Percentiles rank a stretch among this genome's conserved stretches.
phyloP scores from a whole-genome alignment of 345 rosid genomes.

The Aquilaria sinensis region DNA sequence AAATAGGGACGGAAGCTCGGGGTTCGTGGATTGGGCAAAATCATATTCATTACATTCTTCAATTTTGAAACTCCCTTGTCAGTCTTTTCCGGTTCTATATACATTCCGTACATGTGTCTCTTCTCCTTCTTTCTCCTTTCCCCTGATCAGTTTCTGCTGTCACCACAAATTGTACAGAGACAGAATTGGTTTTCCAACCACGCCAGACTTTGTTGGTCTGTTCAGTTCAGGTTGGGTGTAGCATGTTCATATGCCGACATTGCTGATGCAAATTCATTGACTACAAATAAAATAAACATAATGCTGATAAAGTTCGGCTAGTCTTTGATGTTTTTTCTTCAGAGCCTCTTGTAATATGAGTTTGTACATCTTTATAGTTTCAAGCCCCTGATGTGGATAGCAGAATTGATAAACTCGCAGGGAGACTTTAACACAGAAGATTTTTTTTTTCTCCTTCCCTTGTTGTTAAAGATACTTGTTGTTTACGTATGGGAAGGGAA shows the following conservation, averaged over 20 bases:
- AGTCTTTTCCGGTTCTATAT: background rate
- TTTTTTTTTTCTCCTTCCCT: background rate
- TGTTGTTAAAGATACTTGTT: background rate
- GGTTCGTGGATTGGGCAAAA: constrained; percentile 20
- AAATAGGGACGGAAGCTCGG: constrained; percentile 44
- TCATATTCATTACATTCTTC: constrained; percentile 6
- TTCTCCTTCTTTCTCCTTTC: background rate
- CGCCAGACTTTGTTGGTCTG: too few relatives aligned
- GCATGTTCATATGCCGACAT: too few relatives aligned
- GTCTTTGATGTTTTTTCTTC: background rate
- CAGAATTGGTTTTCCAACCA: too few relatives aligned
- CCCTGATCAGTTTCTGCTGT: too few relatives aligned
- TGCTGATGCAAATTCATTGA: too few relatives aligned
- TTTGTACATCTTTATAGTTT: background rate
- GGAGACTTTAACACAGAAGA: background rate
- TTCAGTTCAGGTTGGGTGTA: too few relatives aligned
- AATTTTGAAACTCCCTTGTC: background rate
- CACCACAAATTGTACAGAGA: too few relatives aligned
- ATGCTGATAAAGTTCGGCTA: too few relatives aligned
- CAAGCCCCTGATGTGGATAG: too few relatives aligned
- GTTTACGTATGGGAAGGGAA: background rate
- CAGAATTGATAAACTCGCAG: too few relatives aligned
- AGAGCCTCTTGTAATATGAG: background rate
- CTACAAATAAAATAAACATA: too few relatives aligned
- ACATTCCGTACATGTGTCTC: constrained; percentile 6